phyloP scores from a whole-genome alignment of 2,329 filamentous ascomycete species.

The Podosphaera aphanis region DNA sequence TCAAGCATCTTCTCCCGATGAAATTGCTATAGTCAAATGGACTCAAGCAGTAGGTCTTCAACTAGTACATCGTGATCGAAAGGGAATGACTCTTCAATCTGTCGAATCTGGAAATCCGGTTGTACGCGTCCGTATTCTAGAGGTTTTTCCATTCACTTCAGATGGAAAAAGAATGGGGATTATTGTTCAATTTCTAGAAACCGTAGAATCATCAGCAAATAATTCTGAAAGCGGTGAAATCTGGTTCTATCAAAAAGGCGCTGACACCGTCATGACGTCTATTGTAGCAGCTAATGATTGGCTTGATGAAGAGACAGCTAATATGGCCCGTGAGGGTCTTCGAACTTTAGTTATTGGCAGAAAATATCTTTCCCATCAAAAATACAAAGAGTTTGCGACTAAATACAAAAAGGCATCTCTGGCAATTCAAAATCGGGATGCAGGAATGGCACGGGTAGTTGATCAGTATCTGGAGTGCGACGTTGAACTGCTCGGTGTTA shows the following conservation, averaged over 20 bases:
- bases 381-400: slow-evolving; percentile 59
- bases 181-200: slow-evolving; percentile 61
- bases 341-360: slow-evolving; percentile 89
- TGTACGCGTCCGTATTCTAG: slow-evolving; percentile 69
- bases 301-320: slow-evolving; percentile 97
- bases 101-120: slow-evolving; percentile 49
- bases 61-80: slow-evolving; percentile 64
- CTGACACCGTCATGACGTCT: slow-evolving; percentile 90
- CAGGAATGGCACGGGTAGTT: slow-evolving; percentile 58
- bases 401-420: slow-evolving; percentile 62
- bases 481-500: slow-evolving; percentile 85
- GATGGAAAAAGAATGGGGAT: slow-evolving; percentile 98
- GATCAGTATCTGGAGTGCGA: slow-evolving; percentile 65
- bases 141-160: slow-evolving; percentile 92
- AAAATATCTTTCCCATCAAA: slow-evolving; percentile 53
- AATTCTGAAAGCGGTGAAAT: slow-evolving; percentile 47
- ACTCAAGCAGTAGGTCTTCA: slow-evolving; percentile 79
- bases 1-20: slow-evolving; percentile 90
- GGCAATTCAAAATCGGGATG: slow-evolving; percentile 56
- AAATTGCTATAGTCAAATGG: slow-evolving; percentile 94
- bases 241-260: slow-evolving; percentile 97
- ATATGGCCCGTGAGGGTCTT: slow-evolving; percentile 93
- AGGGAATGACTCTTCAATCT: slow-evolving; percentile 61
- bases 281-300: slow-evolving; percentile 94
- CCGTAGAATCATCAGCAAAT: slow-evolving; percentile 22